Evolutionary conservation across 371 early-diverging fungal genomes (phyloP).

Genomic region (Circinella minor): DNA sequence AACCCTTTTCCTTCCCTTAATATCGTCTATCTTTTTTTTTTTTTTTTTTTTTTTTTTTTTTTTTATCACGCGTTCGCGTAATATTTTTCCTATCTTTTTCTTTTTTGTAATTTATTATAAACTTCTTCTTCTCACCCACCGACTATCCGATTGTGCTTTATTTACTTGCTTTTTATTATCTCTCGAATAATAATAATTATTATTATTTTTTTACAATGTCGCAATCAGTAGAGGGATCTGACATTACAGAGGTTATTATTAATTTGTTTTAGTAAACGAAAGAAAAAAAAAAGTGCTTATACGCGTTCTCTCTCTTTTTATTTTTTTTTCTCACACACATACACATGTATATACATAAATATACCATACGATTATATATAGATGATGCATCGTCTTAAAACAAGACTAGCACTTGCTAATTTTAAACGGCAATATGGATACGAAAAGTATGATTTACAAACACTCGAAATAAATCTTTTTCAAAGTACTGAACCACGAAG

Average conservation of each 20-base stretch:
- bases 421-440: constrained; percentile 42
- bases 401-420: constrained; percentile 36
- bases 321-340: too few species aligned
- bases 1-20: background rate
- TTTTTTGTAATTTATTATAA: too few species aligned
- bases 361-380: constrained; percentile 1
- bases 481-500: constrained; percentile 3
- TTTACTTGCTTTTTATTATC: background rate
- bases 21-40: background rate
- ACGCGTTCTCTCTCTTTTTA: background rate
- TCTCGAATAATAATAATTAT: background rate
- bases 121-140: too few species aligned
- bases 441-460: constrained; percentile 34
- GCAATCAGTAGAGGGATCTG: constrained; percentile 5
- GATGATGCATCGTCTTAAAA: constrained; percentile 38
- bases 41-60: background rate
- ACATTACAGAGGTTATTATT: constrained; percentile 17
- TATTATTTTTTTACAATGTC: constrained; percentile 9
- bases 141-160: background rate
- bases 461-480: constrained; percentile 33
- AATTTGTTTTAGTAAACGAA: too few species aligned
- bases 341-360: background rate
- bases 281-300: background rate
- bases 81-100: too few species aligned
- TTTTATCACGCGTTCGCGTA: background rate